phyloP scores from a whole-genome alignment of 371 early-diverging fungal species.

The Mucor velutinosus region DNA sequence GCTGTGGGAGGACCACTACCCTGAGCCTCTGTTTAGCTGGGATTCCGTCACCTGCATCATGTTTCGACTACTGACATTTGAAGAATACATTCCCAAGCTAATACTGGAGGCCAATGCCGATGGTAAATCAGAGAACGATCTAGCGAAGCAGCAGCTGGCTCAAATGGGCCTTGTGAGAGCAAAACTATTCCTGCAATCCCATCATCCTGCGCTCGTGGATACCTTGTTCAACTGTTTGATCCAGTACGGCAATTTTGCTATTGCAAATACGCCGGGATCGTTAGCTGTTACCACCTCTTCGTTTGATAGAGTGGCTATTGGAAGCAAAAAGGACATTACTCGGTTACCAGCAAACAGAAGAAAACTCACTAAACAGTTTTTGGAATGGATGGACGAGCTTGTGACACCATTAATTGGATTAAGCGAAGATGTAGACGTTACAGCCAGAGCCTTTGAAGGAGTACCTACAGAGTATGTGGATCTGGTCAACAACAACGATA shows the following conservation, averaged over 20 bases:
- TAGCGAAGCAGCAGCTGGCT: constrained; percentile 20
- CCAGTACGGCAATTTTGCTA: constrained; percentile 24
- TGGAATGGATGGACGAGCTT: constrained; percentile 54
- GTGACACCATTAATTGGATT: constrained; percentile 44
- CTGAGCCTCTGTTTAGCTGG: constrained; percentile 37
- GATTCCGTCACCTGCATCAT: constrained; percentile 37
- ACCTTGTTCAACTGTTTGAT: constrained; percentile 25
- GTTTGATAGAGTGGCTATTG: not conserved
- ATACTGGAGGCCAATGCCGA: constrained; percentile 41
- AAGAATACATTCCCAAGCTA: constrained; percentile 37
- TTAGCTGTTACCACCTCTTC: not conserved
- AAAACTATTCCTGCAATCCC: constrained; percentile 29
- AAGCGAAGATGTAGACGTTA: constrained; percentile 22
- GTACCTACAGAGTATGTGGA: constrained; percentile 16
- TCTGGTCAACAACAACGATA: not conserved
- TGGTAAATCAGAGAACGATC: constrained; percentile 26
- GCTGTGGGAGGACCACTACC: constrained; percentile 35
- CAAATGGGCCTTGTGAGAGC: constrained; percentile 27
- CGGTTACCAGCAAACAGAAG: constrained; percentile 38
- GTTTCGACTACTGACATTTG: constrained; percentile 39
- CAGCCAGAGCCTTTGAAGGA: constrained; percentile 22
- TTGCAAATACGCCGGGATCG: not conserved
- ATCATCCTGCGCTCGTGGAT: constrained; percentile 33
- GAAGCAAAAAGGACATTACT: constrained; percentile 28
- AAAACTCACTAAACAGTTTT: constrained; percentile 34